These are phyloP conservation scores for Eutypella sp. DNA, from an alignment of 2,329 filamentous ascomycete genomes.

Conservation along the genomic window DNA sequence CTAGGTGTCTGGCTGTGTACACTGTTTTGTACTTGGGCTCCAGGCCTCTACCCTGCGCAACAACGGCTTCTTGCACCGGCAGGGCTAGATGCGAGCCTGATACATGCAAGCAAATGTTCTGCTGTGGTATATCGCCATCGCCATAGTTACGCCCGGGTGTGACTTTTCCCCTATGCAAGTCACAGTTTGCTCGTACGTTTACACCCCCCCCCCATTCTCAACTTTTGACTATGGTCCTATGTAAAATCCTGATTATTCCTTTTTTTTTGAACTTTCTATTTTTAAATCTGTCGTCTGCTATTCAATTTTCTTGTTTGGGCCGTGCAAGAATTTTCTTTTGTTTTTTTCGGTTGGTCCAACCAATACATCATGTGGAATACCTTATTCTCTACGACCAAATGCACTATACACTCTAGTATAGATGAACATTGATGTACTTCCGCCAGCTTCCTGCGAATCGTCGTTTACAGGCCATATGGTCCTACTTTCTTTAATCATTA, in stretches of 20 bases:
- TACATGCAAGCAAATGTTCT: not conserved
- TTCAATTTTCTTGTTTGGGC: slow-evolving; percentile 2
- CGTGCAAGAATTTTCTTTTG: too few relatives aligned
- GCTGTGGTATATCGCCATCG: slow-evolving; percentile 11
- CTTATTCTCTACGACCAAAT: too few relatives aligned
- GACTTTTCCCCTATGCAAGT: slow-evolving; percentile 20
- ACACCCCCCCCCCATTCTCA: slow-evolving; percentile 11
- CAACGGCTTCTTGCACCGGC: slow-evolving; percentile 7
- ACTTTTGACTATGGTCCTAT: too few relatives aligned
- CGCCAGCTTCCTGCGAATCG: not conserved
- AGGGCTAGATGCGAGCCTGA: slow-evolving; percentile 10
- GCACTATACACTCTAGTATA: not conserved
- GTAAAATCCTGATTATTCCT: not conserved
- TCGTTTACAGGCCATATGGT: not conserved
- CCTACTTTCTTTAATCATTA: slow-evolving; percentile 3
- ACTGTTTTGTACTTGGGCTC: not conserved
- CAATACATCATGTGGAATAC: not conserved
- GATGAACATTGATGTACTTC: not conserved
- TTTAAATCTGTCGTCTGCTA: slow-evolving; percentile 9
- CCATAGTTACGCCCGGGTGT: slow-evolving; percentile 2
- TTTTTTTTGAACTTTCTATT: not conserved
- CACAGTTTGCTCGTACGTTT: slow-evolving; percentile 18
- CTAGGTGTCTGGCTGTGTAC: too few relatives aligned
- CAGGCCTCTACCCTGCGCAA: slow-evolving; percentile 8
- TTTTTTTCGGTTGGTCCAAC: too few relatives aligned